phyloP scores from a whole-genome alignment of 495 filamentous ascomycete species.

The Penicillium waksmanii region DNA sequence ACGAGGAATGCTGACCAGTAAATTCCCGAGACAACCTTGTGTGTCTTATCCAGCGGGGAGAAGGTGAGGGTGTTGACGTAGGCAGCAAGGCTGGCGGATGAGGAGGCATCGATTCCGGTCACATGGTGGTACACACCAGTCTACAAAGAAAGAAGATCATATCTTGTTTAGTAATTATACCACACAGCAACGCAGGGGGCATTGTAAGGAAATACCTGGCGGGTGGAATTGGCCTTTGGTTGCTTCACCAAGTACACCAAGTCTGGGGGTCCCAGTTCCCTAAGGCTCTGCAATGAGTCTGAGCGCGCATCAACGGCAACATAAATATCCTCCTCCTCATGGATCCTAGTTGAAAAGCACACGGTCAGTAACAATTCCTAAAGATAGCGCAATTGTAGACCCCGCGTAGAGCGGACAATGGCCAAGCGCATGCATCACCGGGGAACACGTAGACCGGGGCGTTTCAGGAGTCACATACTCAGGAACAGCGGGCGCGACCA shows the following conservation, averaged over 20 bases:
- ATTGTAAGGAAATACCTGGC: constrained; percentile 42
- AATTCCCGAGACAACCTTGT: constrained; percentile 89
- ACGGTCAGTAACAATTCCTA: constrained; percentile 24
- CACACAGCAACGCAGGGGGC: neutral
- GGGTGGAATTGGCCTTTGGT: constrained; percentile 57
- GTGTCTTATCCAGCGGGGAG: constrained; percentile 78
- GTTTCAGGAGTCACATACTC: constrained; percentile 63
- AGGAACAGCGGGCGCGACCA: constrained; percentile 88
- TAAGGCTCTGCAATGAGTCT: constrained; percentile 77
- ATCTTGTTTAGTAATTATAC: constrained; percentile 9
- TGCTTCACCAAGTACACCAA: constrained; percentile 94
- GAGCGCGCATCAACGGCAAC: constrained; percentile 88
- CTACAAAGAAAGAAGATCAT: constrained; percentile 45
- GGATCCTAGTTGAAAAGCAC: constrained; percentile 63
- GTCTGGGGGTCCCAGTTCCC: constrained; percentile 94
- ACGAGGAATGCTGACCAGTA: constrained; percentile 71
- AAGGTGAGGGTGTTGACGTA: constrained; percentile 98
- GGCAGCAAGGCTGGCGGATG: constrained; percentile 92
- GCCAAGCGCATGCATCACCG: constrained; percentile 31
- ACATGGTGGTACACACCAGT: constrained; percentile 97
- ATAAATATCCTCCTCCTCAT: constrained; percentile 81
- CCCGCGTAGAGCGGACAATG: constrained; percentile 20
- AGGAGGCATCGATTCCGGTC: constrained; percentile 95
- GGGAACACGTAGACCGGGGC: constrained; percentile 40
- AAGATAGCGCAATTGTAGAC: constrained; percentile 12